Base-by-base conservation (phyloP, 192 early-diverging fungal species). In the Umbelopsis isabellina region DNA sequence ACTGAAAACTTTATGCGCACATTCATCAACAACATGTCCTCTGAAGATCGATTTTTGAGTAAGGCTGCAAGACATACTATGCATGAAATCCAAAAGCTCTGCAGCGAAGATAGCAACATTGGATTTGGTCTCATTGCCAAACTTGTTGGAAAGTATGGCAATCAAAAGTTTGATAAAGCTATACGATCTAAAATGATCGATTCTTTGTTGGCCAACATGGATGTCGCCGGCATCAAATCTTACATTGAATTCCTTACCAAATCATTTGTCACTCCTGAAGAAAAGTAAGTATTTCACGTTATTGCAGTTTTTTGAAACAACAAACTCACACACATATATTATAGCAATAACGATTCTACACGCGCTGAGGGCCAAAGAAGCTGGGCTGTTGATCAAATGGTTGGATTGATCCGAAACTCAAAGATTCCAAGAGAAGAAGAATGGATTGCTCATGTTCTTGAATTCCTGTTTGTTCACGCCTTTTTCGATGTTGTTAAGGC, bases 351-450 rank as follows among this genome's bases (percentile, higher is more conserved):
- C 47, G 71, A 78, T 21, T 76, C 75, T 5, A 67, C 74, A 27
- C 77, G 73, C 48, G 69, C 84, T 15, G 86, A 90, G 52, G 73
- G 76, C 35, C 88, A 85, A 72, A 87, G 93, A 49, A 79, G 75
- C 45, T 98, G 96, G 96, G 89, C 85, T 7, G 48, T 95, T 9
- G 89, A 95, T 46, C 93, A 95, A 79, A 89, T 98, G 87, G 79
- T 89, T 49, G 75, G 85, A 21, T 78, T 98, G 33, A 80, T 95
- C 67, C 81, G 86, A 23, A 90, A 90, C 61, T 76, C 82, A n/a
- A 88, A 90, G 70, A 77, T 94, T 41, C 87, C 91, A n/a, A 91
- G 90, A 21, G 82, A 89, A 41, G 91, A 94, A 71, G 82, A 80
- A n/a, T 91, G 92, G 89, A 81, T 93, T 46, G 67, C 77, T 46